Percentiles rank a stretch among this genome's conserved stretches.
Conservation (phyloP, 2,329 filamentous ascomycete species). For the Verticillium dahliae region DNA sequence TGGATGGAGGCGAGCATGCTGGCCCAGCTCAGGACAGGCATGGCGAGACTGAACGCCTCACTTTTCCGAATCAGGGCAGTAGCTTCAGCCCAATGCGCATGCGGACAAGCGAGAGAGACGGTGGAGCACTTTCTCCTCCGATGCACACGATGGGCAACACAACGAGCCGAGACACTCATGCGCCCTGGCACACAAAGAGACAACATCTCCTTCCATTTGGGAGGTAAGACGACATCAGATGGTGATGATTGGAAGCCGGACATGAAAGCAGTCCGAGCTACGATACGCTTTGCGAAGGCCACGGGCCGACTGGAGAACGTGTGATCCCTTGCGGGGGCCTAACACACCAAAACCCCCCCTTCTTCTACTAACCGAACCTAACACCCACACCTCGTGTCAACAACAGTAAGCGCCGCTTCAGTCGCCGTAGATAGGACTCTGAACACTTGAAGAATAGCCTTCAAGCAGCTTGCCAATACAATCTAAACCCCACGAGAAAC, state of each 20-base stretch:
- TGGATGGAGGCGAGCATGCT: slow-evolving; percentile 13
- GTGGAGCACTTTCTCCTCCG: slow-evolving; percentile 20
- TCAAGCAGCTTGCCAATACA: slow-evolving; percentile 11
- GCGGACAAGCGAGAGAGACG: slow-evolving; percentile 15
- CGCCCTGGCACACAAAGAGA: not conserved
- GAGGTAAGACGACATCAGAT: slow-evolving; percentile 10
- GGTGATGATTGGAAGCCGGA: slow-evolving; percentile 18
- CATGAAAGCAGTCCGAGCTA: slow-evolving; percentile 18
- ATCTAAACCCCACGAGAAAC: not conserved
- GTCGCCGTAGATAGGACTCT: slow-evolving; percentile 8
- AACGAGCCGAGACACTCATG: not conserved
- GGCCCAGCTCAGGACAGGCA: slow-evolving; percentile 12
- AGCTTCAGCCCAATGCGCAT: slow-evolving; percentile 5
- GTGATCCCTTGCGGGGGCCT: not conserved
- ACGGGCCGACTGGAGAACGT: slow-evolving; percentile 15
- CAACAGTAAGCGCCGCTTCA: slow-evolving; percentile 1
- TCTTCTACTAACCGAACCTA: slow-evolving; percentile 3
- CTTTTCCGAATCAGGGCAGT: slow-evolving; percentile 6
- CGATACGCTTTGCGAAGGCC: slow-evolving; percentile 21
- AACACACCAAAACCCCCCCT: not conserved
- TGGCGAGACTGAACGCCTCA: slow-evolving; percentile 12
- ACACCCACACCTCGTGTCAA: slow-evolving; percentile 1
- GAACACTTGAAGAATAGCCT: slow-evolving; percentile 12
- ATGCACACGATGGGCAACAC: slow-evolving; percentile 18
- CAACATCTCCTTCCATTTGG: not conserved